Percentiles rank a stretch among this genome's conserved stretches.
Evolutionary conservation across 2,329 filamentous ascomycete genomes (phyloP).

Genomic region (Clarireedia monteithiana): DNA sequence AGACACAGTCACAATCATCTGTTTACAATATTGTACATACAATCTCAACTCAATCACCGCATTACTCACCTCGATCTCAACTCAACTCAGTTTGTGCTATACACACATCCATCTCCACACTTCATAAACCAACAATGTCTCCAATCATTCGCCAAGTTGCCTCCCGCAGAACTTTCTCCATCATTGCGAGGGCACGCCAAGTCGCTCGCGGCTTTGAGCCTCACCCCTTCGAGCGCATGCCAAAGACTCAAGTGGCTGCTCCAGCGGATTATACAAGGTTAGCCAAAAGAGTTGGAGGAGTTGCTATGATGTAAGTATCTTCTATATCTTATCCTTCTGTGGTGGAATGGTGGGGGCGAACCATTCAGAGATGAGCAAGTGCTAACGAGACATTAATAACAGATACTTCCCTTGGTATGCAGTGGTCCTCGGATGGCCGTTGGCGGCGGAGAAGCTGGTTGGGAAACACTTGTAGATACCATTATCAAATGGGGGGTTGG

Average conservation of each 20-base stretch:
- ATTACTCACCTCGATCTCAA: not conserved
- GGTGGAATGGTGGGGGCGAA: no score
- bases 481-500: not conserved
- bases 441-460: slow-evolving; percentile 3
- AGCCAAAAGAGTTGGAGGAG: not conserved
- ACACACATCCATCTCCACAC: not conserved
- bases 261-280: not conserved
- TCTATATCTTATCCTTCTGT: not conserved
- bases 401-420: slow-evolving; percentile 9
- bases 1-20: not conserved
- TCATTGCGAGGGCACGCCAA: slow-evolving; percentile 1
- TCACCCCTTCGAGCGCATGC: slow-evolving; percentile 5
- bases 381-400: not conserved
- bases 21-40: not conserved
- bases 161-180: slow-evolving; percentile 5
- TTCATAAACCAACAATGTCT: not conserved
- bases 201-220: slow-evolving; percentile 3
- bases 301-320: slow-evolving; percentile 1
- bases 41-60: not conserved
- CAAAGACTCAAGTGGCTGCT: slow-evolving; percentile 1
- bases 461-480: not conserved
- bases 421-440: slow-evolving; percentile 7
- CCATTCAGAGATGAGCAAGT: not conserved
- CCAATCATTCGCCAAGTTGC: slow-evolving; percentile 2
- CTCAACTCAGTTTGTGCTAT: not conserved